Conservation (phyloP, 2,329 filamentous ascomycete species). For the Clonostachys rhizophaga region DNA sequence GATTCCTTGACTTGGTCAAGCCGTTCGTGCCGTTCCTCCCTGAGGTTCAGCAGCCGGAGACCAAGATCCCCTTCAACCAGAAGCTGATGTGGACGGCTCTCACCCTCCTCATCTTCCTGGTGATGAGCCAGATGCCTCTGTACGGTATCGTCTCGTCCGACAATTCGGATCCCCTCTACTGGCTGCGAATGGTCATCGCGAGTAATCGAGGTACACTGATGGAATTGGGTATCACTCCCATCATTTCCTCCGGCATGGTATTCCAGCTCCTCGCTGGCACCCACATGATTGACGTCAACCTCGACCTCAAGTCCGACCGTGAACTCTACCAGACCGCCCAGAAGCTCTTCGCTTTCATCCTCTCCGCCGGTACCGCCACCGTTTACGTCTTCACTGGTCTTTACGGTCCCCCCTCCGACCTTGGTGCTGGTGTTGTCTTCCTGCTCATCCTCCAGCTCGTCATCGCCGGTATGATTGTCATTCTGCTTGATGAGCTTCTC, state of each 20-base stretch:
- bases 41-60: conserved; percentile 97
- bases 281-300: conserved; percentile 99
- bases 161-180: conserved; percentile 98
- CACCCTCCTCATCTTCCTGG: conserved; percentile 96
- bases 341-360: conserved; percentile 97
- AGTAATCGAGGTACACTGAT: conserved; percentile 96
- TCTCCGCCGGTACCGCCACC: conserved; percentile 95
- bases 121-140: conserved; percentile 99
- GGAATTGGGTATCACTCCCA: conserved; percentile 96
- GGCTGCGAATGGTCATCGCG: conserved; percentile 99
- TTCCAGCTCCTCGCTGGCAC: conserved; percentile 99
- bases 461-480: conserved; percentile 96
- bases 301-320: conserved; percentile 99
- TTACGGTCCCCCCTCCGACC: conserved; percentile 93
- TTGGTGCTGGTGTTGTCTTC: conserved; percentile 97
- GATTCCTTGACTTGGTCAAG: conserved; percentile 99
- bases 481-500: conserved; percentile 96
- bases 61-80: conserved; percentile 98
- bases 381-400: conserved; percentile 98
- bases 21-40: conserved; percentile 99
- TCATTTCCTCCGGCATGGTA: conserved; percentile 99
- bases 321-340: conserved; percentile 99
- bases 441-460: conserved; percentile 97
- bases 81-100: conserved; percentile 94
- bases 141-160: conserved; percentile 99